Percentiles rank a stretch among this genome's conserved stretches.
Evolutionary conservation across 176 grass and related monocot species (phyloP).

Genomic region (sorghum (Sorghum bicolor)): DNA sequence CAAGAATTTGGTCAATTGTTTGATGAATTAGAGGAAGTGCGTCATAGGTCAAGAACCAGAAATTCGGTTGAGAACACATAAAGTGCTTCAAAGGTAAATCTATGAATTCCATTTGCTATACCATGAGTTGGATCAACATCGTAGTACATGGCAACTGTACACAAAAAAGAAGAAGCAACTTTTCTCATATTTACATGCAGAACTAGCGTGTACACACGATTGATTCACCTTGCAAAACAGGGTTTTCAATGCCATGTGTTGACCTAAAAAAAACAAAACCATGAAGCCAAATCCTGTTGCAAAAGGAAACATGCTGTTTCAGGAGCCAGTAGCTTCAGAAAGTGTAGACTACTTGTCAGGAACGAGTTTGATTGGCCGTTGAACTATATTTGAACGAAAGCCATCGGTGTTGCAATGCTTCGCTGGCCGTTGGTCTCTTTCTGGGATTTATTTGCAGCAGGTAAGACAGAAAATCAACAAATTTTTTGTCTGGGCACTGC

Average conservation of each 20-base stretch:
- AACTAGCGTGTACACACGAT: conserved; percentile 27
- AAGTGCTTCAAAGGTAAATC: background rate
- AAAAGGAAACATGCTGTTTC: background rate
- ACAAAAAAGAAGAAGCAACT: background rate
- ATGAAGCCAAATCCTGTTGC: conserved; percentile 8
- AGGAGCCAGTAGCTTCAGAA: conserved; percentile 16
- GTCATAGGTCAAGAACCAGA: background rate
- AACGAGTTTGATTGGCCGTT: conserved; percentile 18
- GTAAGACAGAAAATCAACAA: conserved; percentile 80
- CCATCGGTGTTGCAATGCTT: conserved; percentile 82
- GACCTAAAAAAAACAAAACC: background rate
- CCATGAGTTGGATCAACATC: conserved; percentile 11
- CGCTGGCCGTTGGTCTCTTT: conserved; percentile 73
- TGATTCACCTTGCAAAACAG: conserved; percentile 29
- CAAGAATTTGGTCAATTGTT: background rate
- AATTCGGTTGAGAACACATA: background rate
- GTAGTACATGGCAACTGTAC: conserved; percentile 32
- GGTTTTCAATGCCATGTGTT: conserved; percentile 9
- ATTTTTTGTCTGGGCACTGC: conserved; percentile 63
- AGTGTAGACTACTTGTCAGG: conserved; percentile 1
- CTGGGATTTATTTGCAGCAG: conserved; percentile 85
- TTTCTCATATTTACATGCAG: conserved; percentile 55
- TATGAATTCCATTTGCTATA: conserved; percentile 20
- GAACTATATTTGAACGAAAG: conserved; percentile 62
- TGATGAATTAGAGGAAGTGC: background rate